Base-by-base conservation (phyloP, 169 alveolate species). In the Plasmodium knowlesi region DNA sequence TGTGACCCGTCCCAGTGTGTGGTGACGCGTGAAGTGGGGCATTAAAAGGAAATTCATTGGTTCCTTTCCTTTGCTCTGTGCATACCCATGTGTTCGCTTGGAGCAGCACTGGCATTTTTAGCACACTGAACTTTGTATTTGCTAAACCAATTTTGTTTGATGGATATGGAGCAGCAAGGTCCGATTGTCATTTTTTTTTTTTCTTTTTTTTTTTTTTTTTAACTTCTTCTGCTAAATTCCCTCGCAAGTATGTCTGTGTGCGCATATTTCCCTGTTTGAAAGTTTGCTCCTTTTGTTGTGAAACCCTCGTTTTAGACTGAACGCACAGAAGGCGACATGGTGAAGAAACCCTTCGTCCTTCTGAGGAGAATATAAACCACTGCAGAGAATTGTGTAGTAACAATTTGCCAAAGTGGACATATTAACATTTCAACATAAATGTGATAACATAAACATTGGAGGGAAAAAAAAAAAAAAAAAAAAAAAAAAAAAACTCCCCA, bases 1-100 rank as follows among this genome's bases (percentile, higher is more conserved):
- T 76, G 12, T 37, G 85, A 67, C 74, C 67, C 81, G 32, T 83
- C 92, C 41, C 43, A 22, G 76, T 67, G 76, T 22, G 76, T 22
- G 61, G 61, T 14, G 61, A 12, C 19, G 22, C 61, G 8, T 50
- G 61, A 50, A 50, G 61, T 14, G 61, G 25, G 61, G 61, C 61
- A 1, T 16, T 50, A 50, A 50, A 50, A 50, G 0, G 61, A 0
- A 22, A 50, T 22, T 0, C 61, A 50, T 8, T 22, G 16, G 30
- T 67, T 67, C n/a, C 5, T 28, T 2, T 28, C 76, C 37, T 1
- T 28, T 10, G 14, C 76, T 67, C 3, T 22, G 16, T 67, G n/a
- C 32, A 67, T 0, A 0, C 37, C 30, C 76, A 67, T 67, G 76
- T 30, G 16, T 1, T 3, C 30, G 32, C 19, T n/a, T 61, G 25